Base-by-base conservation (phyloP, 495 filamentous ascomycete species). In the Immersiella caudata region DNA sequence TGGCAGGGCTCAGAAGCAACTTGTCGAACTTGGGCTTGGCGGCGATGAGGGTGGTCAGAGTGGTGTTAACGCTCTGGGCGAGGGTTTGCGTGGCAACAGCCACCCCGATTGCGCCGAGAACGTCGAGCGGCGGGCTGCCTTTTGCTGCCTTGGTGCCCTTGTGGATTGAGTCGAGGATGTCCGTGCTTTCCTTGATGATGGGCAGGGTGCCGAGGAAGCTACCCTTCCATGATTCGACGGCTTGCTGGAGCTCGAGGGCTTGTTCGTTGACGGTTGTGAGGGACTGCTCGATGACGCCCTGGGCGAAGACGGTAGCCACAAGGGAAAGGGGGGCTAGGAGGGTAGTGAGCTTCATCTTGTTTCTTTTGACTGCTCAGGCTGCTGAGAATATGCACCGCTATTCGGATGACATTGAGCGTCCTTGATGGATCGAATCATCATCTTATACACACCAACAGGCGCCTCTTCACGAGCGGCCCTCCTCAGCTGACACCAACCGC, bases 1-100 rank as follows among this genome's bases (percentile, higher is more conserved):
- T 75, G 21, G 74, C 61, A 2, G 79, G 78, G 60, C 61, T 69
- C 24, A 80, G 67, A 6, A 73, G 14, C 25, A 77, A 62, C 55
- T 65, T 71, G 58, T 77, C 74, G 57, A 81, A 81, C 60, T 76
- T 74, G 25, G 57, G 67, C 68, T 78, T 78, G n/a, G 69, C 63
- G 21, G 24, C 57, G 16, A 78, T 67, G 29, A 80, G 64, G 8
- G 67, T 68, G 18, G 68, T 57, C 18, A 81, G 59, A 12, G 73
- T 73, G 26, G 55, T 60, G 60, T 74, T 71, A 65, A 79, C 74
- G 29, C 29, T 59, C 3, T 29, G 49, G 25, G 68, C 65, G 5
- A 81, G 76, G 0, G n/a, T 49, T 18, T 64, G 20, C 2, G 71
- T 76, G 11, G 69, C 64, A 8, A 40, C 7, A 26, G 77, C 79